Evolutionary conservation across 345 rosid species (phyloP).

Genomic region (Carallia pectinifolia): DNA sequence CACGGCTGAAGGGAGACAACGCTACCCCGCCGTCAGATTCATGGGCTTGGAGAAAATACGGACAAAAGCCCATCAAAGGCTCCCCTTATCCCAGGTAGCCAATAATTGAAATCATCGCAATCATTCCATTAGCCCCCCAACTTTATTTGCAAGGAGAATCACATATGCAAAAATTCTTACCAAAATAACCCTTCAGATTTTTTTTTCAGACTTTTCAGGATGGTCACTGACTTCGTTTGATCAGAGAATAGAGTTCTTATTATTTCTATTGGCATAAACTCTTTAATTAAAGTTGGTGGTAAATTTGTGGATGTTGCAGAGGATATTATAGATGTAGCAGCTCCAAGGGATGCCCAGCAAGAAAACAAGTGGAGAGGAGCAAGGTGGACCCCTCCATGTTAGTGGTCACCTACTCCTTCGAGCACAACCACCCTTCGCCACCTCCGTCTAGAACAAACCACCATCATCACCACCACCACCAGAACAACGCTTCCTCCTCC

Average conservation of each 20-base stretch:
- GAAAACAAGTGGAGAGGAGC: constrained; percentile 95
- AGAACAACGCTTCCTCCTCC: constrained; percentile 3
- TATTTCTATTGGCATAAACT: too few species aligned
- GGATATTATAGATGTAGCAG: constrained; percentile 96
- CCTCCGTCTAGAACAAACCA: constrained; percentile 52
- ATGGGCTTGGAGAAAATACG: constrained; percentile 99
- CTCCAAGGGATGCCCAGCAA: constrained; percentile 94
- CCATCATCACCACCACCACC: constrained; percentile 28
- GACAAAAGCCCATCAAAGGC: constrained; percentile 98
- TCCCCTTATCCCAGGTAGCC: constrained; percentile 86
- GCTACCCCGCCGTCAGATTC: constrained; percentile 84
- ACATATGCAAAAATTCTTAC: too few species aligned
- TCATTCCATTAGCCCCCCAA: too few species aligned
- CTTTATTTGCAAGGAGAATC: too few species aligned
- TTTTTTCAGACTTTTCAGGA: too few species aligned
- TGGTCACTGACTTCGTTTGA: too few species aligned
- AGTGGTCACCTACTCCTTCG: constrained; percentile 81
- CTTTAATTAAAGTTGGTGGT: too few species aligned
- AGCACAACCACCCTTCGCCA: constrained; percentile 95
- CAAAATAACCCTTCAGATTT: too few species aligned
- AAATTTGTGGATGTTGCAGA: constrained; percentile 29
- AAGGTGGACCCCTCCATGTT: constrained; percentile 82
- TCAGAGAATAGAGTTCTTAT: too few species aligned
- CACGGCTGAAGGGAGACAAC: constrained; percentile 68
- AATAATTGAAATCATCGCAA: background rate